These are phyloP conservation scores for Grosmannia huntii DNA, from an alignment of 2,329 filamentous ascomycete genomes.

Conservation along the genomic window DNA sequence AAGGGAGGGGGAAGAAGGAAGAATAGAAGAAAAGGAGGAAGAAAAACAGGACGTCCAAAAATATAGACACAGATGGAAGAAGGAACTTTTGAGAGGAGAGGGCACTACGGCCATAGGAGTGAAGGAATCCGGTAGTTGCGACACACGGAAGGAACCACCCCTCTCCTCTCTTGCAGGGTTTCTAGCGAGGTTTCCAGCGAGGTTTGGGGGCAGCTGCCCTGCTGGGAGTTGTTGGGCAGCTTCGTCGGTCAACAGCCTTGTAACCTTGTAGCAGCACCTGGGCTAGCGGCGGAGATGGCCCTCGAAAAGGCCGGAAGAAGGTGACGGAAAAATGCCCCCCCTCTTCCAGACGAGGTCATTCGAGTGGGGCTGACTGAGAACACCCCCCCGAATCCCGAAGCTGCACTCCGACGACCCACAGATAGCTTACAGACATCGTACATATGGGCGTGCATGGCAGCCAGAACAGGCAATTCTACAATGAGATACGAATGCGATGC, in stretches of 20 bases:
- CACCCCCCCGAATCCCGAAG: slow-evolving; percentile 6
- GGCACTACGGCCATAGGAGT: background rate
- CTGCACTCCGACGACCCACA: background rate
- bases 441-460: background rate
- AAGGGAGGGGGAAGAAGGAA: background rate
- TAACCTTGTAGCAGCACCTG: background rate
- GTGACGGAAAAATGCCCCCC: slow-evolving; percentile 8
- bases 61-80: slow-evolving; percentile 4
- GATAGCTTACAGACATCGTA: background rate
- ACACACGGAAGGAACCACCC: slow-evolving; percentile 8
- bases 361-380: slow-evolving; percentile 11
- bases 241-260: background rate
- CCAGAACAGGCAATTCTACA: background rate
- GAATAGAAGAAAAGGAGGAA: background rate
- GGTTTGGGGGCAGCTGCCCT: background rate
- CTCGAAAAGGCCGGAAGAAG: slow-evolving; percentile 1
- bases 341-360: background rate
- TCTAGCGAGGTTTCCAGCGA: slow-evolving; percentile 5
- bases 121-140: slow-evolving; percentile 6
- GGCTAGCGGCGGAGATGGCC: background rate
- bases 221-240: background rate
- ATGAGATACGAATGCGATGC: background rate
- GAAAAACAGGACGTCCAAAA: slow-evolving; percentile 4
- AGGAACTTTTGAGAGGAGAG: background rate
- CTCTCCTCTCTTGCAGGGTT: slow-evolving; percentile 1